These are phyloP conservation scores for Botrytis squamosa DNA, from an alignment of 2,329 filamentous ascomycete species.

Conservation along the genomic window DNA sequence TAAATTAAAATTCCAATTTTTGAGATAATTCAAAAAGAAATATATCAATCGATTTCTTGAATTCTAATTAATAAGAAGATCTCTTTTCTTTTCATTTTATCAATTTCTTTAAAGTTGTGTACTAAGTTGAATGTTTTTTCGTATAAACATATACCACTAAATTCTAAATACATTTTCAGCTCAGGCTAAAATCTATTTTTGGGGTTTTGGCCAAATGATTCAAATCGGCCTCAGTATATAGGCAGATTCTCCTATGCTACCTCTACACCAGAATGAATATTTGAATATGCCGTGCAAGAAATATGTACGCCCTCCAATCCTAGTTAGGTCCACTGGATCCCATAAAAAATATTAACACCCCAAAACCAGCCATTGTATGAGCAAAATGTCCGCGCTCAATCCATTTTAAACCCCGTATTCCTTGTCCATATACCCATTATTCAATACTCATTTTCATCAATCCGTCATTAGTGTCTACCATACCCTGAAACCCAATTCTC, in stretches of 20 bases:
- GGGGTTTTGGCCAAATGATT: too few relatives aligned
- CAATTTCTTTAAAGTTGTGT: too few relatives aligned
- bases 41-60: too few relatives aligned
- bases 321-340: not conserved
- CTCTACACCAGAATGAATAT: not conserved
- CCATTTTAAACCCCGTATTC: not conserved
- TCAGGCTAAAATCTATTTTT: too few relatives aligned
- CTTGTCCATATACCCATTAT: conserved; percentile 41
- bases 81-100: too few relatives aligned
- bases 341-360: not conserved
- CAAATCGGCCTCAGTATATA: too few relatives aligned
- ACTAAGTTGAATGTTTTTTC: too few relatives aligned
- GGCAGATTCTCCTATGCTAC: not conserved
- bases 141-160: too few relatives aligned
- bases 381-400: not conserved
- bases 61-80: too few relatives aligned
- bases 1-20: too few relatives aligned
- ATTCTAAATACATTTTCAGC: too few relatives aligned
- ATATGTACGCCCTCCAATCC: not conserved
- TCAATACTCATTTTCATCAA: conserved; percentile 98
- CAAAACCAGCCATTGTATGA: not conserved
- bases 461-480: conserved; percentile 93
- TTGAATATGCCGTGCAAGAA: not conserved
- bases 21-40: too few relatives aligned
- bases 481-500: conserved; percentile 80